phyloP scores from a whole-genome alignment of 2,329 filamentous ascomycete genomes.

The Macrophomina phaseolina region DNA sequence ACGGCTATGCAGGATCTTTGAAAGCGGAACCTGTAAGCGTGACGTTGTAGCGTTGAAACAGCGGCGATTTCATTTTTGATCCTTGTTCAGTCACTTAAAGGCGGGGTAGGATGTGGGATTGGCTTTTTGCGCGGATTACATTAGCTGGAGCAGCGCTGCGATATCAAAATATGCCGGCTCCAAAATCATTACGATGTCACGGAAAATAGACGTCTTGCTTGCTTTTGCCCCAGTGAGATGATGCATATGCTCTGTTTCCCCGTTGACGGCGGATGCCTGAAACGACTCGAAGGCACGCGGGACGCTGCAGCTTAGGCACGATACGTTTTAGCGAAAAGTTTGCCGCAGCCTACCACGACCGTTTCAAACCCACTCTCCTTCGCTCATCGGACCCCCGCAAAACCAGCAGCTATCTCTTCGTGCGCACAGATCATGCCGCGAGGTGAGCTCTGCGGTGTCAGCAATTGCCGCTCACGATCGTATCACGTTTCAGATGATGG shows the following conservation, averaged over 20 bases:
- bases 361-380: neutral
- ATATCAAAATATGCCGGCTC: slow-evolving; percentile 28
- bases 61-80: slow-evolving; percentile 22
- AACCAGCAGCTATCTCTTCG: neutral
- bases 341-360: slow-evolving; percentile 10
- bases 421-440: slow-evolving; percentile 1
- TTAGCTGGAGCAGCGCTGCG: slow-evolving; percentile 25
- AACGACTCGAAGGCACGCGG: slow-evolving; percentile 1
- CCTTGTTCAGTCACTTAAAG: slow-evolving; percentile 24
- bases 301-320: neutral
- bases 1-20: slow-evolving; percentile 4
- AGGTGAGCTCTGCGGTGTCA: slow-evolving; percentile 56
- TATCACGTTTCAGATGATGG: slow-evolving; percentile 74
- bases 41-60: slow-evolving; percentile 4
- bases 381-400: neutral
- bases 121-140: slow-evolving; percentile 25
- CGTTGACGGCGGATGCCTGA: slow-evolving; percentile 1
- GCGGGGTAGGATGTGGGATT: slow-evolving; percentile 16
- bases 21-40: slow-evolving; percentile 17
- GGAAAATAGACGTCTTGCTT: slow-evolving; percentile 26
- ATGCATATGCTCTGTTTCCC: neutral
- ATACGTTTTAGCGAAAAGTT: slow-evolving; percentile 18
- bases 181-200: slow-evolving; percentile 29
- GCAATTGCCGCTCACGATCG: slow-evolving; percentile 72
- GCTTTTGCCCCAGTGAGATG: slow-evolving; percentile 3